Percentiles rank a stretch among this genome's conserved stretches.
Conservation (phyloP, 1,284 basidiomycete species). For the Ceratorhiza oryzae-sativae region DNA sequence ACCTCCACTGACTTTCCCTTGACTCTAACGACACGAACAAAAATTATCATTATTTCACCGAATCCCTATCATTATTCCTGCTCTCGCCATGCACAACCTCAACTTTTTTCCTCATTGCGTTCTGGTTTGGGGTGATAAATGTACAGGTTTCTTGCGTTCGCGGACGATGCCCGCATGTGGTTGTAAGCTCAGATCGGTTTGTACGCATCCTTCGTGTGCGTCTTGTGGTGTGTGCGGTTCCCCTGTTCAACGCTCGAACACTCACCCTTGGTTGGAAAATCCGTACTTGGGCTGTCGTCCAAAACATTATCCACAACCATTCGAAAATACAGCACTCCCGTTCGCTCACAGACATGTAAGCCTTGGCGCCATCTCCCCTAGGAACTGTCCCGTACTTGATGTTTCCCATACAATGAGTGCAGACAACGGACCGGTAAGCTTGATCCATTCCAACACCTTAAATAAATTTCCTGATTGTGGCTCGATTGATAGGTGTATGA, state of each 20-base stretch:
- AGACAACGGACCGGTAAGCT: conserved; percentile 13
- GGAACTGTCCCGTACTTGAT: neutral
- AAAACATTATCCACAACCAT: neutral
- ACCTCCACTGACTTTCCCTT: neutral
- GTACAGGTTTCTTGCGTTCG: neutral
- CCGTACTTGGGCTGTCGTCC: conserved; percentile 3
- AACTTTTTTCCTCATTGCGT: conserved; percentile 10
- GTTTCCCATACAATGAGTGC: neutral
- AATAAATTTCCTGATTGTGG: neutral
- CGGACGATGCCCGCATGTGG: neutral
- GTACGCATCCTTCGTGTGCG: neutral
- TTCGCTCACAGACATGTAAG: conserved; percentile 12
- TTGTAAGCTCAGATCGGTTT: neutral
- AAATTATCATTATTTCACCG: conserved; percentile 13
- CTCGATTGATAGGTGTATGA: conserved; percentile 8
- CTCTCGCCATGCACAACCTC: conserved; percentile 18
- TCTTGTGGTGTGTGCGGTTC: neutral
- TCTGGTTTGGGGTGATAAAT: conserved; percentile 1
- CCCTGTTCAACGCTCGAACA: conserved; percentile 10
- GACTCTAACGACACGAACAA: neutral
- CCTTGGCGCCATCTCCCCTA: neutral
- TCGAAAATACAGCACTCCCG: conserved; percentile 22
- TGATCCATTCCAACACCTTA: neutral
- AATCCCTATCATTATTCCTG: conserved; percentile 14
- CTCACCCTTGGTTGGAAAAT: conserved; percentile 18